Base-by-base conservation (phyloP, 2,329 filamentous ascomycete genomes). In the Aspergillus novofumigatus region DNA sequence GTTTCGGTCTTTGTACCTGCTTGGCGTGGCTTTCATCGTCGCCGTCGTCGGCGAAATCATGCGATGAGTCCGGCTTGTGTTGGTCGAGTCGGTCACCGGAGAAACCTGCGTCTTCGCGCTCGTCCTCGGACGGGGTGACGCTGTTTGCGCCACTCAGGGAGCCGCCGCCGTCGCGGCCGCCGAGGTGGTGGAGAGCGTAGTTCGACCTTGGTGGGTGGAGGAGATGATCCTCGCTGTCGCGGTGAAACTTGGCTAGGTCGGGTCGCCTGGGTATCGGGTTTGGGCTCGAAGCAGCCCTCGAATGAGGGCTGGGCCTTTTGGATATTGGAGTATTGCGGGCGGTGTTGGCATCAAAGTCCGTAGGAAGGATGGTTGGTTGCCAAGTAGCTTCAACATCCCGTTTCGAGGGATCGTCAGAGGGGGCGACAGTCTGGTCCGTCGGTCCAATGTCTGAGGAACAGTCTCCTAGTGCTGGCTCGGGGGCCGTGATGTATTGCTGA, bases 141-240 rank as follows among this genome's bases (percentile, higher is more conserved):
- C 75, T 78, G 53, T 75, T 75, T 7, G 72, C 72, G 35, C 78
- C 78, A 57, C 77, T 80, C 47, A 72, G 64, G 9, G 77, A 78
- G 23, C 78, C 77, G 28, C 77, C 78, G 38, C 75, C 76, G 56
- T 80, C 78, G 47, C 78, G 74, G 51, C 77, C 78, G 28, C 69
- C 70, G 3, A 75, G 66, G 55, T 71, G 68, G 29, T 73, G 63
- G 25, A 75, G 67, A 21, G 69, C 69, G 23, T 72, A 62, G 44
- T 67, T 72, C 1, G 61, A 63, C 17, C 60, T 56, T 17, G 67
- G 67, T 9, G 61, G 61, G 29, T 72, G 69, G 23, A 67, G 58
- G 9, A 69, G 62, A 44, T 69, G 59, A 51, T 69, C 67, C 55
- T 69, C 67, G 47, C 65, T 72, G 55, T 69, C 65, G 35, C 68